Evolutionary conservation across 2,329 filamentous ascomycete species (phyloP).

Genomic region (Aspergillus intermedius): DNA sequence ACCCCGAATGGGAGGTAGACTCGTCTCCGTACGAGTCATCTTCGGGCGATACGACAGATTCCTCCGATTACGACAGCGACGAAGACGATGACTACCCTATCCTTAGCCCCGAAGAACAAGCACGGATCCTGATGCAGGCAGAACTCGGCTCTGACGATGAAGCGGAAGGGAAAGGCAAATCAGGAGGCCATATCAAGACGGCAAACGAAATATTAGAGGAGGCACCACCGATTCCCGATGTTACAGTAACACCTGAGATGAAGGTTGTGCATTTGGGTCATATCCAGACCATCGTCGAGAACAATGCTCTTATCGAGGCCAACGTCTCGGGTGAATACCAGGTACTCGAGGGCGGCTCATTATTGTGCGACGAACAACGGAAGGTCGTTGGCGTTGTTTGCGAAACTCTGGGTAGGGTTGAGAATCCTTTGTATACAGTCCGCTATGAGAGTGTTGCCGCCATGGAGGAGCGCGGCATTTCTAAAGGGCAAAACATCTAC

Average conservation of each 20-base stretch:
- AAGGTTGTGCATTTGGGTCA: slow-evolving; percentile 68
- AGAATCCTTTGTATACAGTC: slow-evolving; percentile 79
- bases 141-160: slow-evolving; percentile 77
- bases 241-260: slow-evolving; percentile 71
- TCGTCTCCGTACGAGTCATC: slow-evolving; percentile 69
- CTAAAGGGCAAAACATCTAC: slow-evolving; percentile 64
- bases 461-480: slow-evolving; percentile 60
- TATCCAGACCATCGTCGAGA: slow-evolving; percentile 72
- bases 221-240: slow-evolving; percentile 64
- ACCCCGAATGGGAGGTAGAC: slow-evolving; percentile 79
- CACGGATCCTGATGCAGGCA: slow-evolving; percentile 75
- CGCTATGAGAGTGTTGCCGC: slow-evolving; percentile 65
- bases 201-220: slow-evolving; percentile 70
- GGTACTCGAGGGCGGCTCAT: slow-evolving; percentile 76
- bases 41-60: slow-evolving; percentile 53
- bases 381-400: slow-evolving; percentile 73
- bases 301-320: slow-evolving; percentile 70
- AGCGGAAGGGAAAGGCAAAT: slow-evolving; percentile 47
- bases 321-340: slow-evolving; percentile 72
- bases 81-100: slow-evolving; percentile 60
- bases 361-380: slow-evolving; percentile 71
- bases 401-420: slow-evolving; percentile 79
- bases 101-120: slow-evolving; percentile 74
- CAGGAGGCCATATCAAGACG: slow-evolving; percentile 57
- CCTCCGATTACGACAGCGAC: slow-evolving; percentile 50